Evolutionary conservation across 305 asterid genomes (phyloP).

Genomic region (Plantago lanceolata): DNA sequence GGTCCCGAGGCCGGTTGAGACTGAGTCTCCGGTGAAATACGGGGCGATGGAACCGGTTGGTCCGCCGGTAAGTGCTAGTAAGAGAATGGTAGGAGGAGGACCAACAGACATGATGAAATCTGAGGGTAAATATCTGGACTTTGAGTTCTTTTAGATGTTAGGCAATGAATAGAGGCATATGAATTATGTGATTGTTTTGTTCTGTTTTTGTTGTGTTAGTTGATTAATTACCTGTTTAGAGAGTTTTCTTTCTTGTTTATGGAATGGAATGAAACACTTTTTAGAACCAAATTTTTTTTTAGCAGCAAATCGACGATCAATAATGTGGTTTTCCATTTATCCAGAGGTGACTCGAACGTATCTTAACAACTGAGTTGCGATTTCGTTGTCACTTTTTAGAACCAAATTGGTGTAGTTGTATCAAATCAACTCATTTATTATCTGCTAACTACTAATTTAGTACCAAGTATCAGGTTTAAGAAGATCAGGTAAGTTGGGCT

Average conservation of each 20-base stretch:
- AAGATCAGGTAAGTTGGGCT: no score
- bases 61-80: conserved; percentile 51
- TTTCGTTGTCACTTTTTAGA: no score
- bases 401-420: no score
- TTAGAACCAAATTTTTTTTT: no score
- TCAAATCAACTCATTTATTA: no score
- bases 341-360: no score
- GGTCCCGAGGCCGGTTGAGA: conserved; percentile 80
- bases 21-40: conserved; percentile 49
- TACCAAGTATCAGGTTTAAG: no score
- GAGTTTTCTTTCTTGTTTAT: no score
- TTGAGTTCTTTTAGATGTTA: conserved; percentile 85
- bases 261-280: background rate
- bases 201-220: conserved; percentile 28
- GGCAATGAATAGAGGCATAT: conserved; percentile 20
- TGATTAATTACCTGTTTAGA: conserved; percentile 11
- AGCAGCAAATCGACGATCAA: no score
- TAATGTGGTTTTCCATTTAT: no score
- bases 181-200: conserved; percentile 26
- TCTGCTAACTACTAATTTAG: no score
- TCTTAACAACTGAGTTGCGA: no score
- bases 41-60: conserved; percentile 61
- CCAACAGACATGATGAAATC: conserved; percentile 47
- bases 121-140: conserved; percentile 94
- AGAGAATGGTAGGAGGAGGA: conserved; percentile 54